Base-by-base conservation (phyloP, 2,329 filamentous ascomycete genomes). In the Aspergillus sp. region DNA sequence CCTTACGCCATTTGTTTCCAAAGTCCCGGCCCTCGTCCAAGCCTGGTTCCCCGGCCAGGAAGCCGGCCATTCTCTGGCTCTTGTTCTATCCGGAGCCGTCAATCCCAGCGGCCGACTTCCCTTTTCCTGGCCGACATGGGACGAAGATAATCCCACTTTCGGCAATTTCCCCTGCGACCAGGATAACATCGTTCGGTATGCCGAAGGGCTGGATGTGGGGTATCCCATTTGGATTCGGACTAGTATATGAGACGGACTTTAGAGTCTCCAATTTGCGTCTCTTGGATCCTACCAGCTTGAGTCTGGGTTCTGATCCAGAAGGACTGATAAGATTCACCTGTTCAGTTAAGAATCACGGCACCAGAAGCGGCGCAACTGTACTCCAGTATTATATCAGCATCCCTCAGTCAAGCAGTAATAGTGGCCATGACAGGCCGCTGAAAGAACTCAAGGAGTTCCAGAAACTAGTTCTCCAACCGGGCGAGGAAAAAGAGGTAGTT, bases 131-230 rank as follows among this genome's bases (percentile, higher is more conserved):
- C 51, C 51, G 12, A 12, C 20, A 11, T 11, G 33, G n/a, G 41
- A 54, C 37, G 41, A 54, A 11, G 51, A 54, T 15, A 54, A 37
- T 13, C 41, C 51, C 4, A 22, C 40, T 4, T 47, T 13, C 20
- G 42, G 24, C 4, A 47, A 54, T 12, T 54, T 54, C 41, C 51
- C 51, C 5, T 54, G 51, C 41, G 51, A 47, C 13, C 41, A 54
- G 40, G 24, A 54, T 27, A 46, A 48, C 17, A 46, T 54, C 20
- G 33, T 47, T 13, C 27, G 41, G n/a, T 54, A 54, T 17, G 33
- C 33, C 19, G 34, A 40, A 20, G 34, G 20, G 9, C 48, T 51
- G 11, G 44, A 47, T 7, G 44, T 47, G 7, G 24, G 44, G 24
- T 47, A 47, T 47, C 44, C 5, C 44, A 3, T 47, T 47, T 27